Percentiles rank a stretch among this genome's conserved stretches.
Conservation (phyloP, 2,329 filamentous ascomycete species). For the Aspergillus jensenii region DNA sequence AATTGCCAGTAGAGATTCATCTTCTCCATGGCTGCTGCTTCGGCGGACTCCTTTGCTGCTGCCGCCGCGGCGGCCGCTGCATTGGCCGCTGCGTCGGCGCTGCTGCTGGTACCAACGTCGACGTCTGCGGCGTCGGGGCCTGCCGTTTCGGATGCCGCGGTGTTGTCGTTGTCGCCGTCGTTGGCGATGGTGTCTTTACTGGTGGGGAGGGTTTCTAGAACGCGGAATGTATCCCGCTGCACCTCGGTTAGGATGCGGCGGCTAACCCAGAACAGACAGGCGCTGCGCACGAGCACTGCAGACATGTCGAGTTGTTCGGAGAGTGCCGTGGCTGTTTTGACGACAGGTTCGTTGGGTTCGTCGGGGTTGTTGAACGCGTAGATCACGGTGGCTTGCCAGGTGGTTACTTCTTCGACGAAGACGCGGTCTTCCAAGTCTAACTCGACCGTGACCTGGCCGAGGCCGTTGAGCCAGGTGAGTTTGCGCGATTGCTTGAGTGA, state of each 20-base stretch:
- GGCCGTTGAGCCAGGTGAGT: slow-evolving; percentile 80
- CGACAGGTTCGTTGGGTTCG: slow-evolving; percentile 35
- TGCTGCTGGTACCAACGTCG: slow-evolving; percentile 11
- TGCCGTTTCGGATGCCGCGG: background rate
- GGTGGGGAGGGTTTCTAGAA: slow-evolving; percentile 55
- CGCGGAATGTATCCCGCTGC: slow-evolving; percentile 54
- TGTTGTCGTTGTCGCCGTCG: background rate
- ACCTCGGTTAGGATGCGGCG: slow-evolving; percentile 52
- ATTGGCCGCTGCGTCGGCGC: slow-evolving; percentile 20
- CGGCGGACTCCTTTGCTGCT: slow-evolving; percentile 46
- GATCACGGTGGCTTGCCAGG: slow-evolving; percentile 86
- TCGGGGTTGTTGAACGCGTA: slow-evolving; percentile 68
- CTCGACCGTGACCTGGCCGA: slow-evolving; percentile 77
- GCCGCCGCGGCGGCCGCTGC: slow-evolving; percentile 36
- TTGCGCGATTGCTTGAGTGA: slow-evolving; percentile 79
- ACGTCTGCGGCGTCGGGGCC: slow-evolving; percentile 18
- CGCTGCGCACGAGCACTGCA: slow-evolving; percentile 56
- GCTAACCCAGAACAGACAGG: slow-evolving; percentile 63
- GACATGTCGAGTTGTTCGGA: slow-evolving; percentile 55
- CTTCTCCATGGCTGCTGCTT: slow-evolving; percentile 65
- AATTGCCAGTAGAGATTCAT: slow-evolving; percentile 84
- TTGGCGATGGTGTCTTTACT: slow-evolving; percentile 22
- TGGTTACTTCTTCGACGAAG: slow-evolving; percentile 68
- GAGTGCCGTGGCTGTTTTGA: slow-evolving; percentile 46
- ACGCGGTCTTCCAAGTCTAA: slow-evolving; percentile 80